Evolutionary conservation across 2,329 filamentous ascomycete genomes (phyloP).

Genomic region (Zelopaecilomyces penicillatus): DNA sequence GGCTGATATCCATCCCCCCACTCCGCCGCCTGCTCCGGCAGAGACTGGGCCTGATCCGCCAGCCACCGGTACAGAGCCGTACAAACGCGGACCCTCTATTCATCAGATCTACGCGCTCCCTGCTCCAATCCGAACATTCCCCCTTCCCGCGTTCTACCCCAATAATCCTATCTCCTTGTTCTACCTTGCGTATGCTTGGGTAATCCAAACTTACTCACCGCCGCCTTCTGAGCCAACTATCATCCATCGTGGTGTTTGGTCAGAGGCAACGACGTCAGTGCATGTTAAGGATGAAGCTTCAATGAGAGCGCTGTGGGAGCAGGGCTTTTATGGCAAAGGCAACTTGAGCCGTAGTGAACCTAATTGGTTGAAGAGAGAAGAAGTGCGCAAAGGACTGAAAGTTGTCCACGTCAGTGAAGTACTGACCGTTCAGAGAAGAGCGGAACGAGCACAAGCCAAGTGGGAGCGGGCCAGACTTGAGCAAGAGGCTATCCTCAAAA

Average conservation of each 20-base stretch:
- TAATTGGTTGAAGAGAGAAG: constrained; percentile 80
- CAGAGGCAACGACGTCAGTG: constrained; percentile 70
- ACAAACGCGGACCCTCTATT: constrained; percentile 35
- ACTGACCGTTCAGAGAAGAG: constrained; percentile 64
- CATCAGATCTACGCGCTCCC: constrained; percentile 75
- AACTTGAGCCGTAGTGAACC: constrained; percentile 89
- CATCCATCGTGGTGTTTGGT: constrained; percentile 69
- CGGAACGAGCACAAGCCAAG: constrained; percentile 77
- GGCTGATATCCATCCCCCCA: constrained; percentile 30
- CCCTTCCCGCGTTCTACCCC: constrained; percentile 80
- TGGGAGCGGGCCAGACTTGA: constrained; percentile 85
- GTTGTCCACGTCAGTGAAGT: constrained; percentile 71
- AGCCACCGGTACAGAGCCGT: constrained; percentile 12
- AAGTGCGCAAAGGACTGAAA: constrained; percentile 58
- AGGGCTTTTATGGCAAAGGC: constrained; percentile 96
- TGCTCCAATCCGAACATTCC: constrained; percentile 71
- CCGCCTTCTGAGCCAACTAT: constrained; percentile 56
- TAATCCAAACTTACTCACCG: constrained; percentile 62
- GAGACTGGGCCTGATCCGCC: constrained; percentile 13
- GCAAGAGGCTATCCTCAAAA: constrained; percentile 72
- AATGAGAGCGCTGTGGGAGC: constrained; percentile 81
- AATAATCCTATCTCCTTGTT: constrained; percentile 86
- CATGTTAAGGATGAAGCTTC: constrained; percentile 71
- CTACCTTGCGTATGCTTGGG: constrained; percentile 68
- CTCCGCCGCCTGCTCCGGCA: constrained; percentile 10